Evolutionary conservation across 441 rosid genomes (phyloP), one percentile per base, ranked within the genome.

Genomic region (Croton laevigatus): DNA sequence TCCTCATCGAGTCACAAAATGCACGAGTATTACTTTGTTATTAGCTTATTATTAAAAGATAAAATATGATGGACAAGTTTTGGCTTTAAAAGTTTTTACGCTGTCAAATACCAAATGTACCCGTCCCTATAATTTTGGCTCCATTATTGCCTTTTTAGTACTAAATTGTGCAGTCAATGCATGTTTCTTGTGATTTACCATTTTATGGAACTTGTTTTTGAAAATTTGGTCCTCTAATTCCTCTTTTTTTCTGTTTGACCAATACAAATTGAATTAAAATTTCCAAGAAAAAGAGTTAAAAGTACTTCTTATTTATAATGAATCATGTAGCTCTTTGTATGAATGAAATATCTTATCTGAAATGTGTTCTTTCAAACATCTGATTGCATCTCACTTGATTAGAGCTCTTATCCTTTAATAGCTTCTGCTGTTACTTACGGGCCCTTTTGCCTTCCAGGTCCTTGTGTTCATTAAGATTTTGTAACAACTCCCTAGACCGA

Each of bases 381-480:
- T 44, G 42, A 48, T 70, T 66, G 65, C 65, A 38, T 36, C 32
- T 34, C 17, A 59, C 65, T 59, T n/a, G 27, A 55, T 57, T 44
- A 14, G n/a, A 34, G 52, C 20, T 45, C 9, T 44, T 57, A 7
- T 44, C 46, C 27, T 54, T n/a, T 17, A 62, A 68, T 54, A 13
- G 4, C 12, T 32, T 20, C 51, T 55, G 23, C 64, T 23, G 23
- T 66, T 66, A 45, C 60, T 62, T 66, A 22, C 48, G 17, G 19
- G 60, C 11, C 65, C 36, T 48, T 74, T 80, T 77, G 73, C 2
- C 40, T 73, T 62, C 71, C 88, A 91, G 97, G 87, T 86, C 88
- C 67, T 80, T 94, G 78, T 59, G 46, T 73, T 85, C 87, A 57
- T 82, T 94, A 76, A 87, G 82, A 59, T 78, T 94, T 60, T 78